phyloP scores from a whole-genome alignment of 2,329 filamentous ascomycete species.

The Fusarium metavorans region DNA sequence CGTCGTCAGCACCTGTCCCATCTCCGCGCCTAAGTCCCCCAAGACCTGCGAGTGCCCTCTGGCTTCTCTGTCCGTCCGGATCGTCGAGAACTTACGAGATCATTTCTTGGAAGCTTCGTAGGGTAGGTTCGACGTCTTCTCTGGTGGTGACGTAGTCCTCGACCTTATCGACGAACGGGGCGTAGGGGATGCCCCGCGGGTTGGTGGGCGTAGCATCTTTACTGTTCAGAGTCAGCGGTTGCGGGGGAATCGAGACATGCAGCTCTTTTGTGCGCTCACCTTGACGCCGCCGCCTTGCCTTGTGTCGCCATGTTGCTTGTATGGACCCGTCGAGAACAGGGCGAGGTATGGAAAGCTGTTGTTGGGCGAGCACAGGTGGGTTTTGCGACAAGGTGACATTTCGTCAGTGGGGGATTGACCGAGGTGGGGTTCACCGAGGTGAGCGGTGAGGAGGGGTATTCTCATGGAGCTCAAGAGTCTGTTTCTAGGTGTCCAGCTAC shows the following conservation, averaged over 20 bases:
- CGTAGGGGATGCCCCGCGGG: conserved; percentile 84
- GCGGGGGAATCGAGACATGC: background rate
- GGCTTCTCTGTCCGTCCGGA: conserved; percentile 15
- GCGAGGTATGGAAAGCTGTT: conserved; percentile 39
- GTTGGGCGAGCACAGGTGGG: conserved; percentile 35
- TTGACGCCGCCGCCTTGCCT: conserved; percentile 52
- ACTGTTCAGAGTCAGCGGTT: conserved; percentile 41
- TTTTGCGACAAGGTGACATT: conserved; percentile 48
- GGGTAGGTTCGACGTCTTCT: conserved; percentile 81
- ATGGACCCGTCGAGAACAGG: conserved; percentile 34
- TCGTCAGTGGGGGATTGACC: conserved; percentile 47
- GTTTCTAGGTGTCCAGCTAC: background rate
- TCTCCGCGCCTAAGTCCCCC: background rate
- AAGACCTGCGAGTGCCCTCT: conserved; percentile 20
- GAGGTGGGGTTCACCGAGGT: conserved; percentile 41
- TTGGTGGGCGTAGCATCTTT: conserved; percentile 73
- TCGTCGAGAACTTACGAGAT: conserved; percentile 74
- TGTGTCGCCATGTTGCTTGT: conserved; percentile 55
- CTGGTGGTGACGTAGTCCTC: conserved; percentile 87
- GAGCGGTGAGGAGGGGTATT: conserved; percentile 45
- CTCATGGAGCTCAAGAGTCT: background rate
- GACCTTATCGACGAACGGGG: conserved; percentile 88
- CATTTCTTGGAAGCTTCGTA: conserved; percentile 92
- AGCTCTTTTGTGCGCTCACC: conserved; percentile 44
- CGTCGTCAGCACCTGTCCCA: conserved; percentile 32